Evolutionary conservation across 2,329 filamentous ascomycete genomes (phyloP).

Genomic region (Aureobasidium lini): DNA sequence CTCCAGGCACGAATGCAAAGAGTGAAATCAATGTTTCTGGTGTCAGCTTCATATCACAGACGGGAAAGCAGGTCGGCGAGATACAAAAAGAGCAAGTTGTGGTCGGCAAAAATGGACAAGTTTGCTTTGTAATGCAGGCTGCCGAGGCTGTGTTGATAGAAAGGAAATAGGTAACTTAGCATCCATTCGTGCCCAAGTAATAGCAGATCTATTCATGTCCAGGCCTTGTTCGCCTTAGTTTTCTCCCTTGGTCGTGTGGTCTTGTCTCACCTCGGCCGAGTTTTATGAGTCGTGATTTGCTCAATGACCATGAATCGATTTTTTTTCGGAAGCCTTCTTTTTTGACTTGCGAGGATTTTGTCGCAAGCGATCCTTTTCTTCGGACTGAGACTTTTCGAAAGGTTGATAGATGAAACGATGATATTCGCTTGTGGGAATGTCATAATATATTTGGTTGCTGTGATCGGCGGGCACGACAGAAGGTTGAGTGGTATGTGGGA

Average conservation of each 20-base stretch:
- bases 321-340: too few relatives aligned
- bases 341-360: too few relatives aligned
- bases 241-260: neutral
- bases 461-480: neutral
- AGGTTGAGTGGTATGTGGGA: neutral
- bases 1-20: constrained; percentile 11
- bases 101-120: neutral
- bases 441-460: neutral
- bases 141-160: constrained; percentile 9
- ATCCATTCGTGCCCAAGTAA: too few relatives aligned
- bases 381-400: neutral
- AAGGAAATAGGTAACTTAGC: neutral
- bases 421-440: neutral
- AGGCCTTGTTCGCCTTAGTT: neutral
- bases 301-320: too few relatives aligned
- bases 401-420: neutral
- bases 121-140: constrained; percentile 1
- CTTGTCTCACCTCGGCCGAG: neutral
- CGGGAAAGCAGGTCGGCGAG: constrained; percentile 1
- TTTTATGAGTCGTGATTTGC: neutral
- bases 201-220: neutral
- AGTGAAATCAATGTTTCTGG: constrained; percentile 1
- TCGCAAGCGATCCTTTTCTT: neutral
- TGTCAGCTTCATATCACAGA: constrained; percentile 4
- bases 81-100: neutral